Evolutionary conservation across 2,329 filamentous ascomycete species (phyloP).

Genomic region (Aspergillus transmontanensis): DNA sequence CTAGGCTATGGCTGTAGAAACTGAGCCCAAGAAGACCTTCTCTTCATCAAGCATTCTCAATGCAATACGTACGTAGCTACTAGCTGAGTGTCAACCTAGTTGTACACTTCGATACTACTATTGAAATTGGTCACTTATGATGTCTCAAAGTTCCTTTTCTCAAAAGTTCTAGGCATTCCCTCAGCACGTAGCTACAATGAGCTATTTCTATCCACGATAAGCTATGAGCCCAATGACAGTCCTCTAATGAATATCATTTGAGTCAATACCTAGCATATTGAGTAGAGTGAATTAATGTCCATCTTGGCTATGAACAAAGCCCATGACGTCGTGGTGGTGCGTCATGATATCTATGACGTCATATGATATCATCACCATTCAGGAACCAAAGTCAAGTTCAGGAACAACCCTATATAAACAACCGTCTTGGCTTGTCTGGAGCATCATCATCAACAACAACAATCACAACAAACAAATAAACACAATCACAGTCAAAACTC

Average conservation of each 20-base stretch:
- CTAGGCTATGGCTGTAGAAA: no score
- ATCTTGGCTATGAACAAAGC: not conserved
- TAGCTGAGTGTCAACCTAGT: no score
- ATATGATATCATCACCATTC: not conserved
- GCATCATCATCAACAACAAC: not conserved
- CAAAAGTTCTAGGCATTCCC: no score
- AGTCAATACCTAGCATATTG: no score
- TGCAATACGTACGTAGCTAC: no score
- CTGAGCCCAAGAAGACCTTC: no score
- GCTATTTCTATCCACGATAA: not conserved
- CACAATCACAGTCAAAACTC: no score
- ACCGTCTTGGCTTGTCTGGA: not conserved
- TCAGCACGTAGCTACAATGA: not conserved
- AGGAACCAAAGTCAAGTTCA: not conserved
- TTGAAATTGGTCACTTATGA: not conserved
- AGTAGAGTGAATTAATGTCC: not conserved
- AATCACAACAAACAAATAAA: not conserved
- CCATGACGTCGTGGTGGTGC: not conserved
- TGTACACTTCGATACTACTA: no score
- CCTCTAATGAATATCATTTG: no score
- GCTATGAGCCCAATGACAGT: not conserved
- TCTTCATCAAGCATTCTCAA: no score
- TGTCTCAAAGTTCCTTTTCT: no score
- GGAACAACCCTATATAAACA: not conserved
- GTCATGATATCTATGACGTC: not conserved